Percentiles rank a stretch among this genome's conserved stretches.
These are phyloP conservation scores for Debaryomycetaceae sp. DNA, from an alignment of 1,139 yeast genomes.

Conservation along the genomic window DNA sequence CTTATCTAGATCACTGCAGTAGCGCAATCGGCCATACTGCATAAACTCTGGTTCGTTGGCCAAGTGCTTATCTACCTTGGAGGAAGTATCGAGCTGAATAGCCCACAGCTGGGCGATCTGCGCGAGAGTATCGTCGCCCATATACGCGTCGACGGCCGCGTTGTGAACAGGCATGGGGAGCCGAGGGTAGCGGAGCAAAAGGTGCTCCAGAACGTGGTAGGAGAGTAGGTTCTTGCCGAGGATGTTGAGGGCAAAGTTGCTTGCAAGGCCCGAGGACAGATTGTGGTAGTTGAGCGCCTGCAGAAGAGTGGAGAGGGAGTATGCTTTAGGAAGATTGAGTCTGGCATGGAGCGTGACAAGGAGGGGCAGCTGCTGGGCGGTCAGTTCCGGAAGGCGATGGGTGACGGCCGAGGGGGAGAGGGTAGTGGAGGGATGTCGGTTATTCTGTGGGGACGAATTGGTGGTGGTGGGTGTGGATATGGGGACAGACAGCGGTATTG, in stretches of 20 bases:
- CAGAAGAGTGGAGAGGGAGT: slow-evolving; percentile 60
- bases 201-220: slow-evolving; percentile 65
- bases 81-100: slow-evolving; percentile 59
- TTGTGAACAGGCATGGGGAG: slow-evolving; percentile 72
- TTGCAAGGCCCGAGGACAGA: slow-evolving; percentile 40
- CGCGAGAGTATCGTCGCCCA: slow-evolving; percentile 54
- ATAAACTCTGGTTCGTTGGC: slow-evolving; percentile 58
- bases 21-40: slow-evolving; percentile 58
- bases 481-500: no score
- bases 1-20: slow-evolving; percentile 16
- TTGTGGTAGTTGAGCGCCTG: slow-evolving; percentile 50
- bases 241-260: slow-evolving; percentile 69
- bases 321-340: slow-evolving; percentile 46
- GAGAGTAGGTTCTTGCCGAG: slow-evolving; percentile 73
- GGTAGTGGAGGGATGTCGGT: no score
- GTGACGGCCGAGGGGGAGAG: slow-evolving; percentile 28
- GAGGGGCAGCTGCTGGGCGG: slow-evolving; percentile 53
- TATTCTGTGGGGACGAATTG: no score
- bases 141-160: slow-evolving; percentile 62
- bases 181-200: slow-evolving; percentile 75
- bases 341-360: slow-evolving; percentile 76
- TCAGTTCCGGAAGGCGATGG: slow-evolving; percentile 38
- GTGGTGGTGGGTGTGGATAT: no score
- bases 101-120: slow-evolving; percentile 79
- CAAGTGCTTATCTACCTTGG: slow-evolving; percentile 58